These are phyloP conservation scores for Geotrichum fermentans DNA, from an alignment of 1,139 yeast species.

Conservation along the genomic window DNA sequence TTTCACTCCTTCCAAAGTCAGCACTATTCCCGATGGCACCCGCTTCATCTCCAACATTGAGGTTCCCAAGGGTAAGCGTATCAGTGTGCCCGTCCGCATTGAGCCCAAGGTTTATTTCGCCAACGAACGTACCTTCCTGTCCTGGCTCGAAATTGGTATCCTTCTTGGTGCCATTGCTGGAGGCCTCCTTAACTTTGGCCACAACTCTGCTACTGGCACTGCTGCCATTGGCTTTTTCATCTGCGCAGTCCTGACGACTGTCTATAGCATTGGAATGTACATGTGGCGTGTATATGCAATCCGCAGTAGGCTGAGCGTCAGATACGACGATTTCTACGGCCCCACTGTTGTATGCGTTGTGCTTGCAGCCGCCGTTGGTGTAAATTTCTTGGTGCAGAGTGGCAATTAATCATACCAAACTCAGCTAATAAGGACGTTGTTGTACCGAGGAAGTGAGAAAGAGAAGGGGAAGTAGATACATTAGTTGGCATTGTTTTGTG, in stretches of 20 bases:
- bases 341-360: slow-evolving; percentile 78
- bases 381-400: slow-evolving; percentile 54
- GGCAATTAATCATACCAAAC: slow-evolving; percentile 1
- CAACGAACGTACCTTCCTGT: slow-evolving; percentile 92
- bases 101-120: slow-evolving; percentile 99
- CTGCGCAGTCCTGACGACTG: slow-evolving; percentile 67
- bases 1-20: slow-evolving; percentile 48
- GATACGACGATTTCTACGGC: slow-evolving; percentile 84
- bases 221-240: slow-evolving; percentile 89
- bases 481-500: too few relatives aligned
- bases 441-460: too few relatives aligned
- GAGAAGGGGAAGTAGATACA: too few relatives aligned
- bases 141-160: slow-evolving; percentile 96
- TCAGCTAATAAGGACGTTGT: too few relatives aligned
- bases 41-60: slow-evolving; percentile 51
- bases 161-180: slow-evolving; percentile 91
- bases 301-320: slow-evolving; percentile 72
- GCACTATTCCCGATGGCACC: slow-evolving; percentile 78
- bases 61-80: slow-evolving; percentile 79
- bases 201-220: slow-evolving; percentile 60
- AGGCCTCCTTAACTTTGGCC: slow-evolving; percentile 86
- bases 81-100: slow-evolving; percentile 93
- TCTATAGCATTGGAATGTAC: slow-evolving; percentile 71
- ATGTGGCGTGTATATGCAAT: slow-evolving; percentile 79
- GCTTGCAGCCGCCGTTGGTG: slow-evolving; percentile 65